Evolutionary conservation across 208 protist genomes (phyloP), one percentile per base, ranked within the genome.

Genomic region (Vickermania ingenoplastis): DNA sequence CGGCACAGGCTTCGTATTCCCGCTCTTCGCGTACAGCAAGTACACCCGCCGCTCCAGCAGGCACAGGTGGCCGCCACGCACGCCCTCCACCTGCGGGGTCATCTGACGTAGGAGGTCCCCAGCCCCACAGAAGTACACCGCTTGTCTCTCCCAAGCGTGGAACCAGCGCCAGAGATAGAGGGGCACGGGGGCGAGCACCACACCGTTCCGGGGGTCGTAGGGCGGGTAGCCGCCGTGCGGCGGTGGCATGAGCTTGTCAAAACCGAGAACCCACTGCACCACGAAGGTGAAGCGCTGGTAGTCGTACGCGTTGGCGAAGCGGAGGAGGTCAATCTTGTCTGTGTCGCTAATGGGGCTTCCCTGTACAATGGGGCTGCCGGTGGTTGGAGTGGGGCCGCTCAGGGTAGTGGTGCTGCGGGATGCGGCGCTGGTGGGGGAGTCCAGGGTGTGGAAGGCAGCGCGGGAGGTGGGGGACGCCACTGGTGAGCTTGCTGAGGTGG

Each of bases 121-220:
- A 13, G 21, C 5, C 11, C 13, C 21, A 21, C 13, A 54, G 23
- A 65, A 73, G 63, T 83, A 83, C 23, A 83, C 71, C 31, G 78
- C 72, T 2, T 73, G 71, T 31, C 75, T 75, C 55, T 85, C 79
- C 14, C 81, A 68, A 1, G 66, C 36, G 24, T 74, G 57, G 48
- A 81, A 84, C 28, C 59, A 73, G 45, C 75, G 21, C 25, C 27
- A 59, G 36, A 83, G 63, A 66, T 83, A 73, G 29, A 83, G 65
- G 14, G 77, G 77, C 26, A 83, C 71, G 5, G 68, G 73, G 3
- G 77, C 65, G 36, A 83, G 69, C 27, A 69, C 63, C 31, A 83
- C 74, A 45, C 77, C 77, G 63, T 83, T 83, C 48, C 77, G 77
- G 11, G 77, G 77, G 65, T 83, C 77, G 58, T 83, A 79, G 17